Percentiles rank a stretch among this genome's conserved stretches.
Conservation (phyloP, 2,329 filamentous ascomycete species). For the Nigrospora sphaerica region DNA sequence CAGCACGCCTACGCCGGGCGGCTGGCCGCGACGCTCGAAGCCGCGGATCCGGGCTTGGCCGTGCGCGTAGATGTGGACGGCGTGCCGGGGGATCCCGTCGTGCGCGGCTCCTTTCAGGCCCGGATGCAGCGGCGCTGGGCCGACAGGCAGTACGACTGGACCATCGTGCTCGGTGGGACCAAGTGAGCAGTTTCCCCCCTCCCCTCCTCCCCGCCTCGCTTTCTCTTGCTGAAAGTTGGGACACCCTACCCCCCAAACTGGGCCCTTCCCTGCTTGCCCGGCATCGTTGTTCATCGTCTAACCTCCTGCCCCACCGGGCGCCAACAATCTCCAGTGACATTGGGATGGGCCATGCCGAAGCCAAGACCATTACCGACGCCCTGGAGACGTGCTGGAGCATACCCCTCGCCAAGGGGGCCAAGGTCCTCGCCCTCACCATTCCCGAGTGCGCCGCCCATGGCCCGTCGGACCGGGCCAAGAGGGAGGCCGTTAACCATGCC, state of each 20-base stretch:
- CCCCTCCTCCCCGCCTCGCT: too few relatives aligned
- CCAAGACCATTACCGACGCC: constrained; percentile 37
- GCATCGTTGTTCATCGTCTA: too few relatives aligned
- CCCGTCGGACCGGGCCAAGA: constrained; percentile 21
- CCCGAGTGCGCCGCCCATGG: constrained; percentile 38
- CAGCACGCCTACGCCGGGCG: constrained; percentile 45
- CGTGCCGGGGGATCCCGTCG: constrained; percentile 42
- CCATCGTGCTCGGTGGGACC: constrained; percentile 56
- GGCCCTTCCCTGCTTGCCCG: too few relatives aligned
- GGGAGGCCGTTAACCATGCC: constrained; percentile 41
- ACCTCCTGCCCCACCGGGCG: too few relatives aligned
- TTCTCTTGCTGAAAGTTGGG: too few relatives aligned
- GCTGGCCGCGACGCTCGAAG: constrained; percentile 38
- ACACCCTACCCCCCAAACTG: too few relatives aligned
- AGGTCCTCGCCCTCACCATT: constrained; percentile 57
- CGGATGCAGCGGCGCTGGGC: constrained; percentile 22
- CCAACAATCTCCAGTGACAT: constrained; percentile 39
- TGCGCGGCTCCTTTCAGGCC: constrained; percentile 18
- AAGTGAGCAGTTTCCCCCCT: constrained; percentile 33
- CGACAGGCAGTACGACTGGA: constrained; percentile 44
- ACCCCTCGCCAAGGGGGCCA: constrained; percentile 39
- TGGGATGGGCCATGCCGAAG: constrained; percentile 22
- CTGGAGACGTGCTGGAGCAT: constrained; percentile 44
- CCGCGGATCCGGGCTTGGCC: constrained; percentile 33
- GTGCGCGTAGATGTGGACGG: constrained; percentile 39